A percentile compares a stretch with the other conserved stretches of the same genome.
Evolutionary conservation across 2,329 filamentous ascomycete species (phyloP).

Genomic region (Chaetomiaceae sp.): DNA sequence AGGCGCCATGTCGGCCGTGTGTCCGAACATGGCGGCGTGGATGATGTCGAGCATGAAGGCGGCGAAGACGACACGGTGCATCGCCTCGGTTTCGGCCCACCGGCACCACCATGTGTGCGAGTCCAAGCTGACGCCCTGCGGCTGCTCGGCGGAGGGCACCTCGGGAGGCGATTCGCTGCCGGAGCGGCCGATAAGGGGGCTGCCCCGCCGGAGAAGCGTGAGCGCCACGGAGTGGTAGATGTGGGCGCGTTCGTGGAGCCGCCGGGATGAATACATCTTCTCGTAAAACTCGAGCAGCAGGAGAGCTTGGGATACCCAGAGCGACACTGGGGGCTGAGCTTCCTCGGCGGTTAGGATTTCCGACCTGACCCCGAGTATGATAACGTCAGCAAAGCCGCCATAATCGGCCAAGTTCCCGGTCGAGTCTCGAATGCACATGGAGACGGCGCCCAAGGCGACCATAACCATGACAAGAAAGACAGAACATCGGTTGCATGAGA

Average conservation of each 20-base stretch:
- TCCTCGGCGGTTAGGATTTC: conserved; percentile 79
- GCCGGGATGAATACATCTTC: conserved; percentile 82
- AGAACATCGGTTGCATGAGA: conserved; percentile 73
- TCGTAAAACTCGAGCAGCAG: conserved; percentile 84
- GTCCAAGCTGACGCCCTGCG: conserved; percentile 34
- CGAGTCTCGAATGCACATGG: conserved; percentile 62
- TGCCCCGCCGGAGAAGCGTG: conserved; percentile 79
- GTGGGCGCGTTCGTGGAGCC: conserved; percentile 80
- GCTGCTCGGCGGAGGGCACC: conserved; percentile 39
- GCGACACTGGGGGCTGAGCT: conserved; percentile 74
- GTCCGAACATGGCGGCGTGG: conserved; percentile 89
- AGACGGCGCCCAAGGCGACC: conserved; percentile 78
- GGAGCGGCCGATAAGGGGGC: conserved; percentile 75
- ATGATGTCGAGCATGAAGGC: conserved; percentile 87
- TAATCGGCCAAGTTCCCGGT: conserved; percentile 46
- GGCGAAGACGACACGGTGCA: conserved; percentile 78
- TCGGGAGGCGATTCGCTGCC: conserved; percentile 75
- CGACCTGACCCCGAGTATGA: conserved; percentile 70
- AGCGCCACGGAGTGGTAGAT: conserved; percentile 86
- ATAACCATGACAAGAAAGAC: conserved; percentile 75
- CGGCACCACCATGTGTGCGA: conserved; percentile 66
- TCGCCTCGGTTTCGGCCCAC: conserved; percentile 87
- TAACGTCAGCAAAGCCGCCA: conserved; percentile 51
- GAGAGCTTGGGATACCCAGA: conserved; percentile 85
- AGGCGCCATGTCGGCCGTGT: conserved; percentile 83